Base-by-base conservation (phyloP, 495 filamentous ascomycete genomes). In the Aspergillus homomorphus region DNA sequence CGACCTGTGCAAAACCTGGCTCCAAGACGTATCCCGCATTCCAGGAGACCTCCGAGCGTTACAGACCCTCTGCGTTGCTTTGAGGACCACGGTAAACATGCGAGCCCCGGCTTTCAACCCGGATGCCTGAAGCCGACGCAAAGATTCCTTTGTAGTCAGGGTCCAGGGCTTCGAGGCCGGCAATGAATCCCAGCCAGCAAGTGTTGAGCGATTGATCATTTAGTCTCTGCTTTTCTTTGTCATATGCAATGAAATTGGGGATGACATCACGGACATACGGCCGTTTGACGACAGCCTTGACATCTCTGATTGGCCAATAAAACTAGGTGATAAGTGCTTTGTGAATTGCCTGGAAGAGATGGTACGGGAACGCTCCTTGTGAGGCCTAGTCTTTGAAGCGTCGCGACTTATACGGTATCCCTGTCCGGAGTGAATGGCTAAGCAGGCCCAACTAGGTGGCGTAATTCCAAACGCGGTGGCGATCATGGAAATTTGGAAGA, bases 291-390 rank as follows among this genome's bases (percentile, higher is more conserved):
- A 52, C 45, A 16, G 53, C 52, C 16, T 63, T 63, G 23, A 59
- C 53, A 21, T 63, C 56, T 45, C 61, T 56, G 6, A 63, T 43
- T 1, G 51, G 28, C 38, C 61, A 56, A 22, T 59, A 59, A 20
- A 63, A 63, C 22, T 63, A 59, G n/a, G 59, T 58, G 16, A 63
- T 53, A 19, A 63, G 21, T 9, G 61, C 61, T n/a, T 53, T 55
- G 20, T 63, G 51, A 14, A 63, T 28, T 7, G 61, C 61, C 14
- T 56, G 61, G 1, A 58, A 50, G 26, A 63, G 48, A 50, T 59
- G 61, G 28, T 63, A 59, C 12, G 61, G 61, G 38, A 63, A 56
- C 2, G 24, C 26, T 26, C 55, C 56, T 26, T 58, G 49, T 5
- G 26, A 23, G n/a, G 61, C 38, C 48, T 18, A 49, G 26, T n/a